These are phyloP conservation scores for Mucor irregularis DNA, from an alignment of 371 early-diverging fungal genomes.

Conservation along the genomic window DNA sequence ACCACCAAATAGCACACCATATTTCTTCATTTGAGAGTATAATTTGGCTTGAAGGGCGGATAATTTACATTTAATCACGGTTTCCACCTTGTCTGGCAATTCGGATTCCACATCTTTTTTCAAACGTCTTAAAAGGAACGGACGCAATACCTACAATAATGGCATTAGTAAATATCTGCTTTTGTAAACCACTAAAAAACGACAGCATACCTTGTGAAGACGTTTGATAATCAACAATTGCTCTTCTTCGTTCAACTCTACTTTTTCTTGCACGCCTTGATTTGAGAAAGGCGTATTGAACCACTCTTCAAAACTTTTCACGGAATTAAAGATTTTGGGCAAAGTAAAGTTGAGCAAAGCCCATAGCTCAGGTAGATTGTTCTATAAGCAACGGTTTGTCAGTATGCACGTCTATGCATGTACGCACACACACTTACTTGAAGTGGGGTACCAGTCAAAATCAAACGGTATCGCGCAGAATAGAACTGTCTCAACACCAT, in stretches of 20 bases:
- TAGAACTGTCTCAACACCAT: constrained; percentile 84
- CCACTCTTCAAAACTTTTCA: constrained; percentile 97
- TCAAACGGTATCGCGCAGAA: constrained; percentile 88
- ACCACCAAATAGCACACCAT: constrained; percentile 68
- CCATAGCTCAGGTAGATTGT: constrained; percentile 99
- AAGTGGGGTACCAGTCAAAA: constrained; percentile 99
- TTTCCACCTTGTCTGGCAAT: constrained; percentile 98
- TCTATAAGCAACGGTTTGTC: constrained; percentile 43
- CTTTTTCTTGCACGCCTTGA: constrained; percentile 83
- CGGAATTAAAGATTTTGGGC: constrained; percentile 95
- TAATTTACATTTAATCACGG: constrained; percentile 92
- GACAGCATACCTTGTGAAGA: constrained; percentile 88
- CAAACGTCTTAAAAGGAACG: constrained; percentile 96
- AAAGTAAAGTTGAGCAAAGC: constrained; percentile 97
- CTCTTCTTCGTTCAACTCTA: constrained; percentile 97
- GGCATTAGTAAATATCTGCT: neutral
- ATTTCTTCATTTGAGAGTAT: constrained; percentile 77
- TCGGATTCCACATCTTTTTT: constrained; percentile 99
- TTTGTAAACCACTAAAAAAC: no score
- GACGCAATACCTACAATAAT: constrained; percentile 78
- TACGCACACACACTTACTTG: constrained; percentile 57
- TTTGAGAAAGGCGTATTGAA: constrained; percentile 95
- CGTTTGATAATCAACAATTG: constrained; percentile 94
- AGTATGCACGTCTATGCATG: neutral
- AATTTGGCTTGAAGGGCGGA: constrained; percentile 82